Conservation (phyloP, 352 stramenopile species). For the Phytopythium kandeliae region DNA sequence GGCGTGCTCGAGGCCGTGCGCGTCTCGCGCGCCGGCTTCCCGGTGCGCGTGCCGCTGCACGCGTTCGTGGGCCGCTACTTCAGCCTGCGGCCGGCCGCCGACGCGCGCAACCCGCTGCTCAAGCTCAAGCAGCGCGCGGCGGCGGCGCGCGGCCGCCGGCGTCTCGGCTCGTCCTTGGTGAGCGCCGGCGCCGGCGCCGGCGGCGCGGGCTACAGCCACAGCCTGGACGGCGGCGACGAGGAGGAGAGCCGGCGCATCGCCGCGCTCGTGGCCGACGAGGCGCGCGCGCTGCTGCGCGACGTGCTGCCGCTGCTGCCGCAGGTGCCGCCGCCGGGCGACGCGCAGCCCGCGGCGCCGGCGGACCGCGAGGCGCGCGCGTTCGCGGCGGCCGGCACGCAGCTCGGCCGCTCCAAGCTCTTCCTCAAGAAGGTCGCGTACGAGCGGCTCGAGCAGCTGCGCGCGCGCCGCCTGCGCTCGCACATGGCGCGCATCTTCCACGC, state of each 20-base stretch:
- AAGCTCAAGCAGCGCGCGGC: conserved; percentile 26
- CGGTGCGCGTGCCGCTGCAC: conserved; percentile 68
- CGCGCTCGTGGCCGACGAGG: conserved; percentile 36
- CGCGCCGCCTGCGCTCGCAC: conserved; percentile 51
- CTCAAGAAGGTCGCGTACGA: conserved; percentile 89
- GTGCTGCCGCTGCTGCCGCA: conserved; percentile 89
- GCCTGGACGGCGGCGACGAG: conserved; percentile 36
- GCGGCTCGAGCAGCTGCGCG: conserved; percentile 87
- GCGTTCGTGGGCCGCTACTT: conserved; percentile 76
- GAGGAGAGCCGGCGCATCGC: conserved; percentile 21
- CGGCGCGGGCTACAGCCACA: conserved; percentile 6
- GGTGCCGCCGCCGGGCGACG: conserved; percentile 67
- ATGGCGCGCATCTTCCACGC: conserved; percentile 75
- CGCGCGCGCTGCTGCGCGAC: conserved; percentile 74
- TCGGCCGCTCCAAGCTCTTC: conserved; percentile 96
- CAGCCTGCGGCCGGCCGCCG: conserved; percentile 34
- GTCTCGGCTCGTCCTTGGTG: conserved; percentile 23
- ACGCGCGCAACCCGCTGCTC: conserved; percentile 34
- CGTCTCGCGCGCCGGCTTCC: conserved; percentile 78
- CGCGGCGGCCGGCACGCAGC: conserved; percentile 76
- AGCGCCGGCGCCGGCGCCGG: background rate
- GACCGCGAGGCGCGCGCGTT: conserved; percentile 56
- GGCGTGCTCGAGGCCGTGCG: conserved; percentile 85
- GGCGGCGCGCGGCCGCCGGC: background rate
- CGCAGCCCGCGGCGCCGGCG: conserved; percentile 67